A percentile compares a stretch with the other conserved stretches of the same genome.
These are phyloP conservation scores for Blastocystis sp. DNA, from an alignment of 352 stramenopile species.

Conservation along the genomic window DNA sequence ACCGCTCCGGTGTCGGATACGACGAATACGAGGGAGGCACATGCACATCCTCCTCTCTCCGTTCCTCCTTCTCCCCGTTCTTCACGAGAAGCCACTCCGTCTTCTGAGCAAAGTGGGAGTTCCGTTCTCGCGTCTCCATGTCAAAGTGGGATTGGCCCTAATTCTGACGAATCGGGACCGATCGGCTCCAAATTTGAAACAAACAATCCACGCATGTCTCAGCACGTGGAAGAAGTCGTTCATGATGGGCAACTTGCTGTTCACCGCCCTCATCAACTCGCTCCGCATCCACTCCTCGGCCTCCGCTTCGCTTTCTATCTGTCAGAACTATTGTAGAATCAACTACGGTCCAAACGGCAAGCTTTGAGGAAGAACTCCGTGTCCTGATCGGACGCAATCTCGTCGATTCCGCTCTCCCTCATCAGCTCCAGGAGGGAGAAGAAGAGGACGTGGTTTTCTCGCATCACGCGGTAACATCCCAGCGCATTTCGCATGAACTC, in stretches of 20 bases:
- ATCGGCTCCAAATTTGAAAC: background rate
- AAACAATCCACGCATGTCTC: constrained; percentile 39
- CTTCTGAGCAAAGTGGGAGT: background rate
- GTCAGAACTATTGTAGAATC: background rate
- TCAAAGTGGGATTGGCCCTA: background rate
- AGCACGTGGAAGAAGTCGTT: constrained; percentile 70
- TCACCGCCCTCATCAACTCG: constrained; percentile 39
- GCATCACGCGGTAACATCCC: constrained; percentile 34
- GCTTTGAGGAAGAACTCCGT: constrained; percentile 50
- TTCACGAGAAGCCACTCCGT: background rate
- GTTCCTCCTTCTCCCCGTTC: background rate
- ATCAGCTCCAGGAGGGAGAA: constrained; percentile 63
- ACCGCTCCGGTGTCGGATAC: constrained; percentile 27
- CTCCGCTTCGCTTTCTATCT: constrained; percentile 26
- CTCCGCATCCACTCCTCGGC: constrained; percentile 36
- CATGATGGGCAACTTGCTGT: constrained; percentile 62
- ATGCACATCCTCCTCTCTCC: background rate
- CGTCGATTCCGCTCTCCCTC: constrained; percentile 39
- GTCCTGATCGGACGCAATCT: constrained; percentile 55
- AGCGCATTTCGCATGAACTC: constrained; percentile 74
- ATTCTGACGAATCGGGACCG: background rate
- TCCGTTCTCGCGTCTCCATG: background rate
- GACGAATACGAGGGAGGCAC: background rate
- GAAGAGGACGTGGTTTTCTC: constrained; percentile 48
- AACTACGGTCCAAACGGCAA: constrained; percentile 42